Evolutionary conservation across 306 rosid genomes (phyloP).

Genomic region (Potentilla sterilis): DNA sequence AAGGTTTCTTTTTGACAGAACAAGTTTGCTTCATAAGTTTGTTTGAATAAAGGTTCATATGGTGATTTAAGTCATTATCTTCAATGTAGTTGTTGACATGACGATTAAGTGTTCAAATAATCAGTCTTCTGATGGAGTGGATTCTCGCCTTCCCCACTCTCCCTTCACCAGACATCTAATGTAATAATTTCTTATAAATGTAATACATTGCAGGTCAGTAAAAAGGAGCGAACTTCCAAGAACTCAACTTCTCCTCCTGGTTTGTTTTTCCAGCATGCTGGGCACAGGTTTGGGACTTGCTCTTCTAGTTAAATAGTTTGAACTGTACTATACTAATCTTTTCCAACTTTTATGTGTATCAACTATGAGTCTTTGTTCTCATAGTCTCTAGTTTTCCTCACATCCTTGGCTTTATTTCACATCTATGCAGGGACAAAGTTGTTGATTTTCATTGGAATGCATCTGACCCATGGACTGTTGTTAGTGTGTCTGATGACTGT

Average conservation of each 20-base stretch:
- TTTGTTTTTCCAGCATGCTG: conserved; percentile 97
- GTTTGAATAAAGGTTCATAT: not conserved
- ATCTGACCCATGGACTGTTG: conserved; percentile 95
- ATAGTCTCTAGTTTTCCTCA: not conserved
- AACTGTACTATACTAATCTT: not conserved
- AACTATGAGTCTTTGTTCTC: not conserved
- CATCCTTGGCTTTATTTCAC: not conserved
- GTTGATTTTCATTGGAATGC: conserved; percentile 96
- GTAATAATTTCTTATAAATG: not conserved
- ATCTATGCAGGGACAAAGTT: conserved; percentile 75
- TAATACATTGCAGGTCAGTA: conserved; percentile 55
- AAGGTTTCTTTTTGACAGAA: not conserved
- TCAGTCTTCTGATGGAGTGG: not conserved
- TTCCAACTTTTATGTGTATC: not conserved
- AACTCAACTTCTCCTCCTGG: conserved; percentile 66
- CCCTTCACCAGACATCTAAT: not conserved
- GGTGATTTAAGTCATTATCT: not conserved
- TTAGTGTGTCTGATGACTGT: conserved; percentile 97
- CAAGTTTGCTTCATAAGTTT: not conserved
- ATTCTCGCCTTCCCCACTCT: not conserved
- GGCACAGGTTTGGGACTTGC: conserved; percentile 81
- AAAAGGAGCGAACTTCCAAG: conserved; percentile 74
- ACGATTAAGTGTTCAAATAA: not conserved
- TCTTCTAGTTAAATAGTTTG: not conserved
- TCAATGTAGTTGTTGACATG: not conserved